Percentiles rank a stretch among this genome's conserved stretches.
Conservation (phyloP, 306 rosid genomes). For the Casuarina cunninghamiana region DNA sequence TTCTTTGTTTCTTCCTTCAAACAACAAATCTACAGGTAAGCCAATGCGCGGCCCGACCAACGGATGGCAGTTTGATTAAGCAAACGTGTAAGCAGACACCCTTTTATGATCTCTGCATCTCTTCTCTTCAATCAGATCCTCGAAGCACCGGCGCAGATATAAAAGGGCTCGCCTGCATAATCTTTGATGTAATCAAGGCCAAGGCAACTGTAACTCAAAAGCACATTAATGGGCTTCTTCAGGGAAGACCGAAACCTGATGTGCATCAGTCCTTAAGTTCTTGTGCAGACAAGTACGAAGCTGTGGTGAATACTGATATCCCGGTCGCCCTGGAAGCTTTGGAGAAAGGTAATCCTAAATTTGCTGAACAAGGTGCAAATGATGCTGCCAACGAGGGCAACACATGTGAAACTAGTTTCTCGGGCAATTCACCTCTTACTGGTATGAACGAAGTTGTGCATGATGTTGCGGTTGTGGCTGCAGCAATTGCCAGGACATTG, state of each 20-base stretch:
- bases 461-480: no score
- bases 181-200: constrained; percentile 29
- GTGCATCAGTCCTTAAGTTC: constrained; percentile 11
- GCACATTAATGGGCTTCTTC: constrained; percentile 18
- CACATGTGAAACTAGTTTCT: constrained; percentile 35
- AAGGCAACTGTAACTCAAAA: constrained; percentile 21
- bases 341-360: constrained; percentile 33
- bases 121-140: constrained; percentile 36
- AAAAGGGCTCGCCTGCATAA: constrained; percentile 34
- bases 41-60: constrained; percentile 14
- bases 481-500: no score
- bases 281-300: constrained; percentile 28
- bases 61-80: constrained; percentile 24
- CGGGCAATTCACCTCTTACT: constrained; percentile 37
- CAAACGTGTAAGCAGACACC: constrained; percentile 54
- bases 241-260: background rate
- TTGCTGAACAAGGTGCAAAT: constrained; percentile 37
- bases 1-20: background rate
- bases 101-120: constrained; percentile 27
- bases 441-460: constrained; percentile 17
- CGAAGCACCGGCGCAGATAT: constrained; percentile 29
- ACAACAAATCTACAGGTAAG: constrained; percentile 16
- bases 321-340: constrained; percentile 42
- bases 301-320: constrained; percentile 34
- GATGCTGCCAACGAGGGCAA: constrained; percentile 37